Evolutionary conservation across 1,139 yeast species (phyloP), one percentile per base, ranked within the genome.

Genomic region (Arxiozyma slooffiae): DNA sequence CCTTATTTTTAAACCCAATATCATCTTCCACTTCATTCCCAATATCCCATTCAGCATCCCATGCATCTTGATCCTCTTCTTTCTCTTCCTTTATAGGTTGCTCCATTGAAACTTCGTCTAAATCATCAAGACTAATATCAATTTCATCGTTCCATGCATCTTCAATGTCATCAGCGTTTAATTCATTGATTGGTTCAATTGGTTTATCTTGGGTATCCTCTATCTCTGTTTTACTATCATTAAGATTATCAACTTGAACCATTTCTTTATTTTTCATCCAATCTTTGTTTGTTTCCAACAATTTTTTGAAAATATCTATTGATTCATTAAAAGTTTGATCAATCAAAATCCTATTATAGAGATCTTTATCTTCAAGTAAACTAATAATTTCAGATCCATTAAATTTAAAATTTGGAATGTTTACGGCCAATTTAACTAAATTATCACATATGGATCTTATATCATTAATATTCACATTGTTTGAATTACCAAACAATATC

Each of bases 21-120:
- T 34, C 43, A 9, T 47, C 44, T 7, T 43, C 44, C 2, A 41
- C 51, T 4, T 53, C 61, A 20, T 54, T 57, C 16, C 54, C 66
- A 37, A 60, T 52, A 47, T 60, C 59, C 67, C 67, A 64, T 17
- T 52, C 60, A 18, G 55, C 60, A 49, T 61, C 60, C 67, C 67
- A 63, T 3, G 55, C 62, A 48, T 56, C 63, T 20, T 56, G 58
- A 5, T 50, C 44, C 6, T 44, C 46, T 18, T 45, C 22, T 37
- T 49, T 38, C 41, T 44, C 42, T 38, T 47, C 22, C 22, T 41
- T 17, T 23, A 40, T 36, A 45, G 41, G 17, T 38, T 36, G 34
- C 39, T 48, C 40, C 26, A 36, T 38, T 23, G 40, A 49, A 17
- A 7, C 20, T 14, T 38, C 36, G 24, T 43, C 42, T 21, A 30